Evolutionary conservation across 2,329 filamentous ascomycete genomes (phyloP).

Genomic region (Rhynchosporium agropyri): DNA sequence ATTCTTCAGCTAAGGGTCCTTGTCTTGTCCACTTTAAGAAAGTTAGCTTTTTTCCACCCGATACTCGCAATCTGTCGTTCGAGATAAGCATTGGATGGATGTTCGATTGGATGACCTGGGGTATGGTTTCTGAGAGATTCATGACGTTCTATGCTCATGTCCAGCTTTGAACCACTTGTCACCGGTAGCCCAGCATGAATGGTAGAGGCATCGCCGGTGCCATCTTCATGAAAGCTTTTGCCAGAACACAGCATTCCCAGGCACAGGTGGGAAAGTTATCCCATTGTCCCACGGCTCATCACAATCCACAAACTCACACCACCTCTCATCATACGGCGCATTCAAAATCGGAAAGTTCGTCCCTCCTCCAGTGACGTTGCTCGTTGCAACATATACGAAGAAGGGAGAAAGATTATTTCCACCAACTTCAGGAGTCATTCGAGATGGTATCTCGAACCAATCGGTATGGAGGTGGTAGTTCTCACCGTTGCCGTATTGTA

Average conservation of each 20-base stretch:
- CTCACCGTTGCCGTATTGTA: constrained; percentile 58
- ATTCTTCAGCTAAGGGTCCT: constrained; percentile 25
- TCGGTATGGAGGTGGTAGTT: constrained; percentile 62
- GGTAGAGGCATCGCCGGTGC: constrained; percentile 55
- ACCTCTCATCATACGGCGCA: constrained; percentile 41
- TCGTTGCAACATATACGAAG: constrained; percentile 57
- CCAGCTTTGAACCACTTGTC: constrained; percentile 56
- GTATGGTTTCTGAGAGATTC: neutral
- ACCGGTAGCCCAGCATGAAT: constrained; percentile 65
- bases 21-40: constrained; percentile 43
- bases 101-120: too few species aligned
- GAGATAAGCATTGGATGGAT: neutral
- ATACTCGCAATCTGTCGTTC: neutral
- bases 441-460: constrained; percentile 45
- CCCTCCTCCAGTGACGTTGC: constrained; percentile 56
- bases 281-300: constrained; percentile 44
- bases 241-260: constrained; percentile 63
- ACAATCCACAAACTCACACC: constrained; percentile 62
- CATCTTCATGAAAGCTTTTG: constrained; percentile 57
- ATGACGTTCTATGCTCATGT: constrained; percentile 53
- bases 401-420: constrained; percentile 50
- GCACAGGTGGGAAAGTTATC: constrained; percentile 57
- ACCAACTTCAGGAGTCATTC: constrained; percentile 22
- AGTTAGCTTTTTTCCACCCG: neutral
- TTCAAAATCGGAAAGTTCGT: constrained; percentile 59